These are phyloP conservation scores for Pseudofabraea citricarpa DNA, from an alignment of 2,329 filamentous ascomycete genomes.

Conservation along the genomic window DNA sequence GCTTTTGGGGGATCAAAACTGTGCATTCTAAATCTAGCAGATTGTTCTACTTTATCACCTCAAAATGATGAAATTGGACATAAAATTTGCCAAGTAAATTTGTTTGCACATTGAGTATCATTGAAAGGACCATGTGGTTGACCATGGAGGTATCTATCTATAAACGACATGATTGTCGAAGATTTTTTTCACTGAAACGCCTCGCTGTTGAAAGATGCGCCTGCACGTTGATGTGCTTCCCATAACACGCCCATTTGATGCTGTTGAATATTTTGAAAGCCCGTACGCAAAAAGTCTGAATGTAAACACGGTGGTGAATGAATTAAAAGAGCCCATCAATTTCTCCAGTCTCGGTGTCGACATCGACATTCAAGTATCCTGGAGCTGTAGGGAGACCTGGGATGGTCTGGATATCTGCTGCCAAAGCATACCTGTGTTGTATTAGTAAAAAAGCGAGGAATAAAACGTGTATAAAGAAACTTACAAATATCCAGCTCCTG, in stretches of 20 bases:
- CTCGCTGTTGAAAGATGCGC: slow-evolving; percentile 21
- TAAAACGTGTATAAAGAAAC: slow-evolving; percentile 26
- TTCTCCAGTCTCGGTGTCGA: slow-evolving; percentile 76
- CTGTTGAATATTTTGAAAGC: slow-evolving; percentile 16
- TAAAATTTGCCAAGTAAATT: no score
- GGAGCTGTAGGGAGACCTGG: slow-evolving; percentile 92
- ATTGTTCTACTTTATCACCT: no score
- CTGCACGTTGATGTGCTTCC: slow-evolving; percentile 19
- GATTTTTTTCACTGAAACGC: slow-evolving; percentile 16
- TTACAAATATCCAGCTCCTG: slow-evolving; percentile 87
- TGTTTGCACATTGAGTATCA: no score
- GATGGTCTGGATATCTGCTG: slow-evolving; percentile 97
- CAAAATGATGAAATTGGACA: no score
- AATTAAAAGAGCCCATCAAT: slow-evolving; percentile 85
- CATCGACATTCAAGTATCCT: slow-evolving; percentile 91
- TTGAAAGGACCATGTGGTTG: background rate
- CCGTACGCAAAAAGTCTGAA: slow-evolving; percentile 2
- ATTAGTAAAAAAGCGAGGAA: slow-evolving; percentile 35
- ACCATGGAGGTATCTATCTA: background rate
- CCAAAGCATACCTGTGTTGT: slow-evolving; percentile 69
- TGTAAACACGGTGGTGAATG: background rate
- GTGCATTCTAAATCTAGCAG: no score
- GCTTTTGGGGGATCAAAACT: no score
- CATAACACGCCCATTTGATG: slow-evolving; percentile 6
- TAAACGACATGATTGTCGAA: background rate